Base-by-base conservation (phyloP, 1,139 yeast species). In the Protomyces lactucae-debilis region DNA sequence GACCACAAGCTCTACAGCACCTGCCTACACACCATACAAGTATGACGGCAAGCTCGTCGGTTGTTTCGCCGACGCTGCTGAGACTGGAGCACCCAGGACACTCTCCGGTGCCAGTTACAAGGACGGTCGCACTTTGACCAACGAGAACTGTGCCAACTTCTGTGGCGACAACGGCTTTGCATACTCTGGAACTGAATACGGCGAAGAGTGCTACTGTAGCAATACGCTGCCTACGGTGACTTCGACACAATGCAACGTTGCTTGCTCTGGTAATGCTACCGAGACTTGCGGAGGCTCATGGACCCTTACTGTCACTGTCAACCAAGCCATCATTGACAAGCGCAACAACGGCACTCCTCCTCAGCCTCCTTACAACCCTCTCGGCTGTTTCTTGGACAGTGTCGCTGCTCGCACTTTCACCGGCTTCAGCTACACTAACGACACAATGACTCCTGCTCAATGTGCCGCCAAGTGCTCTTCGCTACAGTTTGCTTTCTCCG, bases 131-230 rank as follows among this genome's bases (percentile, higher is more conserved):
- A 36, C 53, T 43, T 39, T 59, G 64, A 59, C 64, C n/a, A 40
- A 40, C 5, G 64, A 59, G 32, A 18, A 37, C 25, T 59, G 64
- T 37, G 28, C 57, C 12, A 35, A 32, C 14, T 59, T 40, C 45
- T 59, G 64, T 16, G 32, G 56, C 18, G 35, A 45, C 8, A 52
- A 52, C 36, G 36, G 23, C 40, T 52, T 52, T 52, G 43, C 64
- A 4, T 43, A 35, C 28, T 52, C 64, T 12, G 64, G 57, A 5
- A 53, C 57, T 12, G 64, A 59, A 53, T 59, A 59, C 35, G 64
- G 57, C 54, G 35, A 52, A 16, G 64, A 59, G 23, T 59, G 64
- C 43, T 59, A 59, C 36, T 59, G 64, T 40, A 28, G 57, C 12
- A 48, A 35, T 35, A 59, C 64, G 32, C 37, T 37, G 16, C 57